These are phyloP conservation scores for Lachnellula willkommii DNA, from an alignment of 2,329 filamentous ascomycete species.

Conservation along the genomic window DNA sequence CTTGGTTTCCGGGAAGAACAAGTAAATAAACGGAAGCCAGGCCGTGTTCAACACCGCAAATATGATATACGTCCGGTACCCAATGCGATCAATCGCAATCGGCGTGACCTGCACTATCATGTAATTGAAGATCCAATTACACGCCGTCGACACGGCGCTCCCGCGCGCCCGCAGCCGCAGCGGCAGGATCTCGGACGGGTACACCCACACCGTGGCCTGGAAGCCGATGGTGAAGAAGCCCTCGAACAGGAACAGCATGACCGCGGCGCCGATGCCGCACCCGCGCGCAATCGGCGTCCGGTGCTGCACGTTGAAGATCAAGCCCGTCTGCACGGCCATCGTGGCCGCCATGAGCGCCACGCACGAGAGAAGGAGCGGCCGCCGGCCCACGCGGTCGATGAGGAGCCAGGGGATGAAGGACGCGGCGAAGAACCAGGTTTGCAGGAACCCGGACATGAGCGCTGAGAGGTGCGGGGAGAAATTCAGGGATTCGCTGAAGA, in stretches of 20 bases:
- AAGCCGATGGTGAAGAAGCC: conserved; percentile 56
- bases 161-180: conserved; percentile 39
- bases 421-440: conserved; percentile 42
- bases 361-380: conserved; percentile 59
- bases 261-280: conserved; percentile 37
- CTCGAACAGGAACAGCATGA: conserved; percentile 56
- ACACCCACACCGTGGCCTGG: conserved; percentile 57
- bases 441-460: conserved; percentile 48
- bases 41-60: conserved; percentile 35
- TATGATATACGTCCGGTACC: conserved; percentile 49
- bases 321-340: conserved; percentile 37
- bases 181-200: conserved; percentile 54
- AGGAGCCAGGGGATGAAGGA: conserved; percentile 36
- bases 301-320: conserved; percentile 38
- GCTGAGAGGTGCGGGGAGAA: conserved; percentile 40
- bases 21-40: conserved; percentile 19
- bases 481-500: conserved; percentile 42
- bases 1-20: conserved; percentile 21
- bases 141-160: conserved; percentile 23
- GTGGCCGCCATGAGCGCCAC: conserved; percentile 37
- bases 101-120: conserved; percentile 47
- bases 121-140: conserved; percentile 34
- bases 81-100: conserved; percentile 40
- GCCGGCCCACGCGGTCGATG: conserved; percentile 55
- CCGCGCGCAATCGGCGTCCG: conserved; percentile 30